Evolutionary conservation across 345 rosid genomes (phyloP), one percentile per base, ranked within the genome.

Genomic region (Dipteronia dyeriana): DNA sequence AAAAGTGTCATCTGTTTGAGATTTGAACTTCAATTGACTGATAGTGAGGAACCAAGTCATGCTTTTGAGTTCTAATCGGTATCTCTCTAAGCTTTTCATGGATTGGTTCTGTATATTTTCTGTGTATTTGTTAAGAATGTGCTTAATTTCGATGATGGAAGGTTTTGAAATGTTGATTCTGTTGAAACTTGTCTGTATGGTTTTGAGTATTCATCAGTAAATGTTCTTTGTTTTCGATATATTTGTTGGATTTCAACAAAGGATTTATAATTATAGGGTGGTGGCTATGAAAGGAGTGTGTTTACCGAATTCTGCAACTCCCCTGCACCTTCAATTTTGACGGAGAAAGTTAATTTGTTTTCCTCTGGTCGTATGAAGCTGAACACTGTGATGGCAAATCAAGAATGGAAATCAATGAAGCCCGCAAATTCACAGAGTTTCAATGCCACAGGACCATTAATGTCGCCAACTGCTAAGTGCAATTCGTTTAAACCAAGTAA

Each of bases 291-390:
- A 76, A 87, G 80, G 79, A 84, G 78, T 26, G 67, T 68, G 66
- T 75, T 79, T 73, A 68, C 75, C 75, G 81, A 82, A 70, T 66
- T 75, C 60, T 53, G 79, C 57, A 82, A 86, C 79, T 73, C 86
- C 64, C 76, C 78, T 49, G 82, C 88, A 70, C 76, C 87, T 70
- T 68, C 83, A 3, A 59, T 70, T 75, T 79, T 79, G 76, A 61
- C 86, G n/a, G 93, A 85, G 74, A 90, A 86, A 83, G 72, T 77
- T 75, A 76, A 78, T 69, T 73, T 84, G 29, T 66, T 68, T 74
- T 78, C 75, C 26, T 64, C 79, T 59, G 57, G 26, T 68, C 84
- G 79, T 79, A 67, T 57, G 17, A 80, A 80, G 54, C 53, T 65
- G 45, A 64, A 79, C 43, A 34, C 26, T 69, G 31, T 12, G 25